Percentiles rank a stretch among this genome's conserved stretches.
Evolutionary conservation across 805 yeast genomes (phyloP).

Genomic region (Candida nanaspora): DNA sequence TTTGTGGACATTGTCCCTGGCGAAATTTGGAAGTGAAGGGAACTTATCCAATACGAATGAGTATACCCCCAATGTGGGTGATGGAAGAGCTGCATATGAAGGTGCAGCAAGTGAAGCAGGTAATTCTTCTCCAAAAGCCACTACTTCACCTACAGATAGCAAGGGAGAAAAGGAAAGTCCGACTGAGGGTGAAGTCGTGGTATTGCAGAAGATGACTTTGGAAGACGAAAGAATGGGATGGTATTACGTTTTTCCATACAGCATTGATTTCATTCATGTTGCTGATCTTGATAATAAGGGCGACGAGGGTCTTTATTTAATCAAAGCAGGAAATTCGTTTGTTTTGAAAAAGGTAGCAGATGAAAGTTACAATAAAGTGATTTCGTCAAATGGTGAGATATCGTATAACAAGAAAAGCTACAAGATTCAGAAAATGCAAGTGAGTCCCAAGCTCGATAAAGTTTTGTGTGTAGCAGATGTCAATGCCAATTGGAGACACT

Average conservation of each 20-base stretch:
- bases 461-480: conserved; percentile 51
- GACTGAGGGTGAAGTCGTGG: not conserved
- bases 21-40: conserved; percentile 16
- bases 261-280: conserved; percentile 18
- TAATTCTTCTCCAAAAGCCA: too few species aligned
- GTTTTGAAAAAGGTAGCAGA: conserved; percentile 20
- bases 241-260: conserved; percentile 19
- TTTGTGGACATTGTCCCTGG: conserved; percentile 19
- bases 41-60: conserved; percentile 11
- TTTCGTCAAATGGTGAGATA: conserved; percentile 30
- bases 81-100: not conserved
- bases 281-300: conserved; percentile 19
- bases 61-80: conserved; percentile 10
- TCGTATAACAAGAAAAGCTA: conserved; percentile 32
- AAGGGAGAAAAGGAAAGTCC: too few species aligned
- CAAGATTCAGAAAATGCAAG: conserved; percentile 30
- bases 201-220: conserved; percentile 16
- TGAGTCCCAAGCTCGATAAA: conserved; percentile 34
- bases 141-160: too few species aligned
- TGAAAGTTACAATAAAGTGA: conserved; percentile 18
- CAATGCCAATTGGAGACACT: conserved; percentile 53
- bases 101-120: not conserved
- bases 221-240: conserved; percentile 22
- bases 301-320: conserved; percentile 40
- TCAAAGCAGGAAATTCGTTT: conserved; percentile 8